These are phyloP conservation scores for Chrysoporthe austroafricana DNA, from an alignment of 2,329 filamentous ascomycete species.

Conservation along the genomic window DNA sequence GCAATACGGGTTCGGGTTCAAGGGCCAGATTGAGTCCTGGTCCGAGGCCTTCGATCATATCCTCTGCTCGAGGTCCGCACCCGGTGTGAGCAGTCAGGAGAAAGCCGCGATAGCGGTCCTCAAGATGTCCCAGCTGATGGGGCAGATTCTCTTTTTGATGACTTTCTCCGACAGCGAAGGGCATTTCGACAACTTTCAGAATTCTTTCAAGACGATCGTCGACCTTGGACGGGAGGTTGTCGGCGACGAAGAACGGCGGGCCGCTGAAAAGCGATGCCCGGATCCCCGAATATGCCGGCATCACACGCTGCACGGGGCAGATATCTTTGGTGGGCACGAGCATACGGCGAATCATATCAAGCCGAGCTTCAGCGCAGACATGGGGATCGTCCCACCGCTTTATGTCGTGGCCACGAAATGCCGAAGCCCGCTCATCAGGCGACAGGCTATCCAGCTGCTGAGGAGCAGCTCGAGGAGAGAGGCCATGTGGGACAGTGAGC, in stretches of 20 bases:
- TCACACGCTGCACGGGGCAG: constrained; percentile 38
- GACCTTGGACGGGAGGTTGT: constrained; percentile 63
- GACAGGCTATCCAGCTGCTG: constrained; percentile 65
- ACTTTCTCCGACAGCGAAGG: constrained; percentile 63
- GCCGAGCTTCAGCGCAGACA: constrained; percentile 65
- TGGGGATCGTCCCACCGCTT: constrained; percentile 67
- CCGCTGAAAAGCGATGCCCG: constrained; percentile 50
- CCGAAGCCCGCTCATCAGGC: constrained; percentile 58
- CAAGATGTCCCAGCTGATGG: constrained; percentile 66
- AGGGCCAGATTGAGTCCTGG: constrained; percentile 58
- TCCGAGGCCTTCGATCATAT: constrained; percentile 59
- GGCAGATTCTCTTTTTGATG: constrained; percentile 60
- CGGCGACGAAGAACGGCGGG: constrained; percentile 58
- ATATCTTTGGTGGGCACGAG: constrained; percentile 46
- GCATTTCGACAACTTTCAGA: constrained; percentile 59
- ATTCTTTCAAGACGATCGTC: constrained; percentile 59
- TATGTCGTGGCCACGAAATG: constrained; percentile 71
- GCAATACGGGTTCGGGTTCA: constrained; percentile 53
- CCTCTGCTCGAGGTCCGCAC: constrained; percentile 51
- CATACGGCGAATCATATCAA: constrained; percentile 57
- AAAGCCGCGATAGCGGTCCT: constrained; percentile 64
- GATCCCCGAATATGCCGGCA: constrained; percentile 50
- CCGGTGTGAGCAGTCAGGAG: constrained; percentile 56
- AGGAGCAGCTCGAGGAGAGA: constrained; percentile 64
- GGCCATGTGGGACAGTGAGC: constrained; percentile 71